Conservation (phyloP, 306 rosid genomes). For the Malus domestica region ASM211411v1 NC_041793.1:42281501-42282000, state of each 20-base stretch:
- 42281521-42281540: background rate
- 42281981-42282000: constrained; percentile 28
- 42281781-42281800: too few species aligned
- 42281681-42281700: background rate
- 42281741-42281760: too few species aligned
- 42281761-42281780: too few species aligned
- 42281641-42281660: background rate
- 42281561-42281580: background rate
- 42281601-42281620: background rate
- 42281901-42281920: background rate
- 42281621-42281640: background rate
- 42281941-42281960: constrained; percentile 7
- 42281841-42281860: background rate
- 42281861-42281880: too few species aligned
- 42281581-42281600: background rate
- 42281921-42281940: constrained; percentile 9
- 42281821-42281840: too few species aligned
- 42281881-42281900: too few species aligned
- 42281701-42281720: background rate
- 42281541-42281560: background rate
- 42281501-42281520: too few species aligned
- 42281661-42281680: background rate
- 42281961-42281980: constrained; percentile 7
- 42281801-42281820: too few species aligned
- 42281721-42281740: background rate